phyloP scores from a whole-genome alignment of 768 basidiomycete species.

The button mushroom (Agaricus bisporus) region DNA sequence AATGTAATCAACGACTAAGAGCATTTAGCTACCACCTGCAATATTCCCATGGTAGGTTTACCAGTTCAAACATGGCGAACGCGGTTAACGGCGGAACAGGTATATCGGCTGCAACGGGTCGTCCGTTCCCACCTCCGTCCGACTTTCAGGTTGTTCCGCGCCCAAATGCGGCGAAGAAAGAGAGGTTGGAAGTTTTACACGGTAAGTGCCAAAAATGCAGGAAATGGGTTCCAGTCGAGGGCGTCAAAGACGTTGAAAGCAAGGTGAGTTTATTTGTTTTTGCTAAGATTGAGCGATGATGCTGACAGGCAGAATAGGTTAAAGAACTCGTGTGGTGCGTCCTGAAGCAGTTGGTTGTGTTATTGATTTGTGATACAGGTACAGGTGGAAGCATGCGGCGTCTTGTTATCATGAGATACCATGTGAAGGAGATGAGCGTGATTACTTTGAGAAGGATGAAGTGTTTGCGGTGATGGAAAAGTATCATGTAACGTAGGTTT shows the following conservation, averaged over 20 bases:
- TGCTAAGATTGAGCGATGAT: not conserved
- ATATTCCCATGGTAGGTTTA: constrained; percentile 59
- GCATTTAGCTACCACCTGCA: constrained; percentile 74
- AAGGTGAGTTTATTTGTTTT: constrained; percentile 40
- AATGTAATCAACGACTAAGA: not conserved
- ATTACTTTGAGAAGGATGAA: constrained; percentile 51
- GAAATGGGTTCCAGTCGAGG: constrained; percentile 68
- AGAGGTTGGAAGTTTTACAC: constrained; percentile 53
- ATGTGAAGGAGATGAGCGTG: constrained; percentile 45
- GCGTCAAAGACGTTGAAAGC: constrained; percentile 65
- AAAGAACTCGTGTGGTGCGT: constrained; percentile 72
- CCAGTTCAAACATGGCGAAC: not conserved
- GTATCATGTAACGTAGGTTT: constrained; percentile 5
- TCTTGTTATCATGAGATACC: constrained; percentile 59
- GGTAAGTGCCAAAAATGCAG: constrained; percentile 76
- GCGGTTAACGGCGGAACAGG: constrained; percentile 33
- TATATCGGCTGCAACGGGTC: constrained; percentile 60
- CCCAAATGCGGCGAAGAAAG: constrained; percentile 46
- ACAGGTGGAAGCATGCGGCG: constrained; percentile 82
- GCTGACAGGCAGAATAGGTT: constrained; percentile 34
- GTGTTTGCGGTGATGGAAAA: constrained; percentile 21
- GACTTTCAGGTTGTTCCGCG: constrained; percentile 48
- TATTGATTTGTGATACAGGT: not conserved
- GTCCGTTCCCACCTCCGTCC: constrained; percentile 73
- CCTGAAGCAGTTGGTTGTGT: not conserved